Base-by-base conservation (phyloP, 371 early-diverging fungal genomes). In the Coelomomyces lativittatus region DNA sequence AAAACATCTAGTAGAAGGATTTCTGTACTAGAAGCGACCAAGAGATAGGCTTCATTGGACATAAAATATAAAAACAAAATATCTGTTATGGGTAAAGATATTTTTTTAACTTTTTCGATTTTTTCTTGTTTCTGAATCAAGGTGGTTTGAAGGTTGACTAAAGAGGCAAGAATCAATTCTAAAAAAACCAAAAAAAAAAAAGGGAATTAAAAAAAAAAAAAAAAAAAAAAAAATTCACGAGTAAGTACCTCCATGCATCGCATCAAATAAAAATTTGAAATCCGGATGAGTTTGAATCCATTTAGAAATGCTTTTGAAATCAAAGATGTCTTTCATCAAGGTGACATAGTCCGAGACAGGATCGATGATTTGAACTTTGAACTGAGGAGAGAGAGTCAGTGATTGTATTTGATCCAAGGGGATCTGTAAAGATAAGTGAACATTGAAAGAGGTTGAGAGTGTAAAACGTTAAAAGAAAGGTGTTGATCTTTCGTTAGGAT, bases 201-300 rank as follows among this genome's bases (percentile, higher is more conserved):
- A n/a, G n/a, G n/a, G n/a, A n/a, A n/a, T n/a, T n/a, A n/a, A n/a
- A n/a, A n/a, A n/a, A n/a, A n/a, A n/a, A n/a, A n/a, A n/a, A n/a
- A n/a, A n/a, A n/a, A n/a, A n/a, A n/a, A 52, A 9, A 37, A 34
- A 19, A 14, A 7, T 26, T 52, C 12, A 9, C 49, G 6, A 28
- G 14, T 49, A 37, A 35, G 37, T 59, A 73, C 76, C 78, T 56
- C 93, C 93, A 56, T 91, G 83, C 81, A 96, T 86, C 47, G 85
- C 87, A 60, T 96, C 95, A 61, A 96, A 87, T 31, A 96, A 67
- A 52, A 96, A 67, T 37, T 66, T 84, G 59, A 85, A 92, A 26
- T 75, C 60, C 12, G 81, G 72, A 53, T 74, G 71, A 21, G 51
- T 28, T 27, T 51, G 57, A 54, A 91, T 78, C 61, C 91, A 91